These are phyloP conservation scores for Kazachstania bromeliacearum DNA, from an alignment of 805 yeast species.

Conservation along the genomic window DNA sequence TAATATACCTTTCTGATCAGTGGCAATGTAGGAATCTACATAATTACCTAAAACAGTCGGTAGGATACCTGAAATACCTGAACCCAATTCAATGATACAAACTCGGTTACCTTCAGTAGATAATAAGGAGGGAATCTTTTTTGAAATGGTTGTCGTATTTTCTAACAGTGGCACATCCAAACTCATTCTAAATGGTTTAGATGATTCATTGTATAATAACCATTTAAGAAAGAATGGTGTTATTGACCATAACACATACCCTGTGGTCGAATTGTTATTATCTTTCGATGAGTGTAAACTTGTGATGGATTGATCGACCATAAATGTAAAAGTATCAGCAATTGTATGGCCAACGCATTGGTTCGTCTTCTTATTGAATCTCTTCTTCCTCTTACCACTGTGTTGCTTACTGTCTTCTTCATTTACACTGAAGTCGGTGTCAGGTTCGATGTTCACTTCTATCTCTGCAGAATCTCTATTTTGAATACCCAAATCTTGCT, in stretches of 20 bases:
- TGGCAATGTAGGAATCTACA: conserved; percentile 21
- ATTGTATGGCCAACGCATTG: not conserved
- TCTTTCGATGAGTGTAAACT: conserved; percentile 22
- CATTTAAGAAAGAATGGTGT: conserved; percentile 27
- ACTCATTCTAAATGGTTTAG: conserved; percentile 15
- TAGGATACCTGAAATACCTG: conserved; percentile 27
- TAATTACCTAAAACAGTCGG: conserved; percentile 23
- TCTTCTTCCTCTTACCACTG: not conserved
- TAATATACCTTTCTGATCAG: conserved; percentile 28
- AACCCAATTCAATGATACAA: conserved; percentile 25
- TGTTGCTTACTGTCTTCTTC: not conserved
- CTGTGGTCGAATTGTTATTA: conserved; percentile 30
- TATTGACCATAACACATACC: conserved; percentile 30
- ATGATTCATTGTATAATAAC: conserved; percentile 21
- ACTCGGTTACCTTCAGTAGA: conserved; percentile 1
- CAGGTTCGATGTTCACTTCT: conserved; percentile 21
- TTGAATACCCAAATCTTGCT: conserved; percentile 29
- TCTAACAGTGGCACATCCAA: conserved; percentile 1
- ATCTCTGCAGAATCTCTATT: conserved; percentile 8
- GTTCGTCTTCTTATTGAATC: conserved; percentile 1
- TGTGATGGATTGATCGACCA: conserved; percentile 23
- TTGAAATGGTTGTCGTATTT: not conserved
- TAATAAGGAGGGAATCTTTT: conserved; percentile 3
- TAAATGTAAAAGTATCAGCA: conserved; percentile 14
- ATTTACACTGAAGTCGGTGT: no score